A percentile compares a stretch with the other conserved stretches of the same genome.
These are phyloP conservation scores for Diaporthe longicolla DNA, from an alignment of 2,329 filamentous ascomycete genomes.

Conservation along the genomic window DNA sequence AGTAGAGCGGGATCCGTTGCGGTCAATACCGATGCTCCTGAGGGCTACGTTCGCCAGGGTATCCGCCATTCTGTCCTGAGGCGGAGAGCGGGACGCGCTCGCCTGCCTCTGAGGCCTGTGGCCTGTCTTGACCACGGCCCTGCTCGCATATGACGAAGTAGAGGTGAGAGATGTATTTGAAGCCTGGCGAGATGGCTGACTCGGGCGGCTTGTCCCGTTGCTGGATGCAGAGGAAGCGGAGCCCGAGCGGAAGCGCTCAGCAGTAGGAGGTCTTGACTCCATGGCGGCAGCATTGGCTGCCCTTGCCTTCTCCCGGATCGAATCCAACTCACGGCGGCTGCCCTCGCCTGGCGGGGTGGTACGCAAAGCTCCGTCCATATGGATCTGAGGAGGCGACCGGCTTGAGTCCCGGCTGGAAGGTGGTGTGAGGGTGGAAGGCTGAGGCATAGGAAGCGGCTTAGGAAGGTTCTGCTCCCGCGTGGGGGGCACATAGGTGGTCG, in stretches of 20 bases:
- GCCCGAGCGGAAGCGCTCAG: conserved; percentile 39
- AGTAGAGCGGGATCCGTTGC: conserved; percentile 28
- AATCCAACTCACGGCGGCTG: conserved; percentile 42
- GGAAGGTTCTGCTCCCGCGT: conserved; percentile 33
- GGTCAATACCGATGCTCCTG: conserved; percentile 40
- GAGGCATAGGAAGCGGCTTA: conserved; percentile 35
- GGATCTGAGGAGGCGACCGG: conserved; percentile 39
- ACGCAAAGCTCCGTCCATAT: conserved; percentile 37
- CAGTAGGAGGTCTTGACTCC: conserved; percentile 22
- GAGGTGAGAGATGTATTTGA: conserved; percentile 34
- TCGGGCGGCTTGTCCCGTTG: conserved; percentile 23
- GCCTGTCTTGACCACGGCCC: conserved; percentile 31
- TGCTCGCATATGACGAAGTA: conserved; percentile 22
- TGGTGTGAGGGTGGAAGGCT: conserved; percentile 39
- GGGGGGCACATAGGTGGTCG: conserved; percentile 39
- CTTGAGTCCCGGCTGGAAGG: conserved; percentile 41
- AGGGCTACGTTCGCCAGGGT: conserved; percentile 32
- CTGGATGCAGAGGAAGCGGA: conserved; percentile 38
- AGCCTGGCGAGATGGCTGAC: conserved; percentile 38
- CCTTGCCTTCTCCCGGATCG: conserved; percentile 40
- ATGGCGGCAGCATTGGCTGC: conserved; percentile 30
- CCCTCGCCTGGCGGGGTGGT: conserved; percentile 40
- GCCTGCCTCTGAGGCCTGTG: conserved; percentile 29
- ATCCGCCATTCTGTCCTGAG: conserved; percentile 35
- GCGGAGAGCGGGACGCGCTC: conserved; percentile 30